phyloP scores from a whole-genome alignment of 2,329 filamentous ascomycete species.

The Xylaria sp. region DNA sequence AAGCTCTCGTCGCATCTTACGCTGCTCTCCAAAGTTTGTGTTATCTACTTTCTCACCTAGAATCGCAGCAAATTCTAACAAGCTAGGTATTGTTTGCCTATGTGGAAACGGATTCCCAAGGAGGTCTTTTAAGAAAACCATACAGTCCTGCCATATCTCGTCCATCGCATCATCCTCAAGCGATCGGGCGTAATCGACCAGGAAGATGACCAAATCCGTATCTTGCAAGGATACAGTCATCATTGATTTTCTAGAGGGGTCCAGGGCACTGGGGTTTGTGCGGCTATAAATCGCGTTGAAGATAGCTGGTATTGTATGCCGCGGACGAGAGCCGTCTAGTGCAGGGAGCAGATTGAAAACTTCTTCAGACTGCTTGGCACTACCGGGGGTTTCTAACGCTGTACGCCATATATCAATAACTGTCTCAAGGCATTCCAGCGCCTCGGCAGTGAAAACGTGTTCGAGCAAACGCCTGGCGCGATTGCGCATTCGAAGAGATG shows the following conservation, averaged over 20 bases:
- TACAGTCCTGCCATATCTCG: constrained; percentile 97
- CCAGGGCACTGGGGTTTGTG: constrained; percentile 84
- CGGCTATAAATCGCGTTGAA: constrained; percentile 97
- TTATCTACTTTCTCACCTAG: constrained; percentile 97
- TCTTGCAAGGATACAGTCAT: constrained; percentile 87
- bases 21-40: constrained; percentile 95
- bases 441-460: constrained; percentile 91
- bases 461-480: constrained; percentile 88
- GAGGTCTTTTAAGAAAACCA: constrained; percentile 88
- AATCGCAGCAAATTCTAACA: constrained; percentile 90
- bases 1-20: constrained; percentile 89
- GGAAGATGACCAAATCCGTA: constrained; percentile 84
- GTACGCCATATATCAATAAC: constrained; percentile 85
- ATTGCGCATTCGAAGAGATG: constrained; percentile 90
- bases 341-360: constrained; percentile 91
- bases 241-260: constrained; percentile 84
- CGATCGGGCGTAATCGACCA: constrained; percentile 89
- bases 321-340: constrained; percentile 88
- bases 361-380: constrained; percentile 68
- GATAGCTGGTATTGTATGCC: constrained; percentile 90
- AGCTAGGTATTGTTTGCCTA: constrained; percentile 84
- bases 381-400: constrained; percentile 57
- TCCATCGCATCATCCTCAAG: constrained; percentile 98
- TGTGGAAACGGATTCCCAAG: constrained; percentile 95
- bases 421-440: constrained; percentile 92